Base-by-base conservation (phyloP, 225 moss, liverwort and hornwort species). In the Physcomitrellopsis africana region DNA sequence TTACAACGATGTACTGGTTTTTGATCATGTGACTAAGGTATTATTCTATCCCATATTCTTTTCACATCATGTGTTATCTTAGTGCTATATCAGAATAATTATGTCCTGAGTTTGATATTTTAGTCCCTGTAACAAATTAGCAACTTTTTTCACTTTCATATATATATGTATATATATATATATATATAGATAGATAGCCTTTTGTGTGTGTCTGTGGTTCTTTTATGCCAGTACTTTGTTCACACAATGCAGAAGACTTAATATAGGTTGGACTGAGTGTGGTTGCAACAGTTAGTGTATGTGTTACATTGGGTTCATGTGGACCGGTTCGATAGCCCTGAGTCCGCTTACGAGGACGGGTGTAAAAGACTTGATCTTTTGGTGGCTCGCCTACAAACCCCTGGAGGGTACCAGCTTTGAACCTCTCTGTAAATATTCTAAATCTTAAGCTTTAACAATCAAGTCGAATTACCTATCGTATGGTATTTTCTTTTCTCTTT, bases 11-110 rank as follows among this genome's bases (percentile, higher is more conserved):
- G 90, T 93, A 14, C 69, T 93, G 65, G 94, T 99, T 67, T 95
- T 99, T 63, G 99, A 99, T 82, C 93, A 95, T 63, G 90, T 99
- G 63, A 92, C 92, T 1, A 99, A 99, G 95, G 99, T 93, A 62
- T 76, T 11, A n/a, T 23, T 20, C n/a, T 23, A 62, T 23, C 29
- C 14, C 5, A 19, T 27, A 17, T 45, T n/a, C 29, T 8, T 47
- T 27, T 22, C 4, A 37, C 0, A 4, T 37, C 32, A 37, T 37
- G 7, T 37, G 32, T 37, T 37, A 37, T 71, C 22, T 54, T 47
- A 10, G 44, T 72, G 17, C 56, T 53, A 27, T 20, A 6, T 62
- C 23, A 18, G 37, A 24, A 59, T 2, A 15, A 49, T 49, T 49
- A 11, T 11, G 15, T 49, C 12, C 5, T 11, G 56, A 57, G 29